Evolutionary conservation across 169 alveolate species (phyloP), one percentile per base, ranked within the genome.

Genomic region (Plasmodium knowlesi): DNA sequence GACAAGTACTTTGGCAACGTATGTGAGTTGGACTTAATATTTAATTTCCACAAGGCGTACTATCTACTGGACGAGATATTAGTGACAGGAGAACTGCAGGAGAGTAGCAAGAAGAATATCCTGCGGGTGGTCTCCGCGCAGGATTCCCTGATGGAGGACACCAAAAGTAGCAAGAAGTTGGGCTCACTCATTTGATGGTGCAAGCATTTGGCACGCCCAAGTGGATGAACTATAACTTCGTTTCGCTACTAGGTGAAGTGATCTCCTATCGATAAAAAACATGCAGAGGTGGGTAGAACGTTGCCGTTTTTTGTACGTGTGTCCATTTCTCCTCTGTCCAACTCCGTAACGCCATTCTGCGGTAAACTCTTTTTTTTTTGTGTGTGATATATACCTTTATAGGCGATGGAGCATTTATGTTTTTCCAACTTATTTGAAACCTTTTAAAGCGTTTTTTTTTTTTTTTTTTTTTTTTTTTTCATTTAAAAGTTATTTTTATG

Each of bases 1-100:
- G 99, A 99, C 95, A 97, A 99, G 76, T 99, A 99, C 95, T 99
- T 99, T 95, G 99, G 99, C 22, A 99, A 98, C 93, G 99, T 99
- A 25, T 99, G 99, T 94, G 99, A 99, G 96, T 96, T 99, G 92
- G 99, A 99, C 93, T 95, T 99, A 92, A 99, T 99, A 61, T 99
- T 99, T 97, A 99, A 99, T 94, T 99, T 99, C 84, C 99, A 99
- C 96, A 98, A 98, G 97, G 98, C 98, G 14, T 96, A 98, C 91
- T 97, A 97, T 92, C 92, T 97, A n/a, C 79, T 97, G 83, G 98
- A 98, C 91, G 98, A 98, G 96, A 95, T 99, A 30, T 92, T 98
- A 19, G 96, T 98, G 71, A 99, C 98, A 32, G 99, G 99, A 12
- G 98, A 97, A 74, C 84, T 99, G 28, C 96, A 98, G 92, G 99